Base-by-base conservation (phyloP, 129 eudicot genomes). In the Pseudognaphalium luteoalbum region DNA sequence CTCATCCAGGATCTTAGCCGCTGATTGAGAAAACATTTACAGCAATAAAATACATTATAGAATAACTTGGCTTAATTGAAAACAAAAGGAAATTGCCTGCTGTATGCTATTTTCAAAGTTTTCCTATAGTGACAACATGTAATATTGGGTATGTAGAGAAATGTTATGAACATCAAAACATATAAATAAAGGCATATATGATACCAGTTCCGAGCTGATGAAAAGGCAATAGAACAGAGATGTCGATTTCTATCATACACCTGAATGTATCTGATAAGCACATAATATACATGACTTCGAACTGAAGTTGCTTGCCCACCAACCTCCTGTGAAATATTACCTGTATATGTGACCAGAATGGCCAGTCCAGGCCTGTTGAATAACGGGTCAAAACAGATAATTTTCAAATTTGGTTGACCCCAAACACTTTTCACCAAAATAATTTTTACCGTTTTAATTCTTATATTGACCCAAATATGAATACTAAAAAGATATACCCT, bases 261-360 rank as follows among this genome's bases (percentile, higher is more conserved):
- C 52, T 44, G 52, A 44, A 44, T 12, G 52, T 44, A 12, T 44
- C 52, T 11, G 52, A 44, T 44, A 44, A 11, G 3, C 29, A 72
- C 20, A 52, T 33, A 33, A 9, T 20, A 56, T 25, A 20, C 76
- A 56, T 19, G n/a, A 34, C 47, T 57, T 7, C 4, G 20, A 20
- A 37, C 28, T 35, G 50, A 8, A 72, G 32, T 34, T 72, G 50
- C 29, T 33, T 33, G 75, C 25, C 37, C 62, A 3, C 29, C 19
- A 2, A 25, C 20, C 29, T 71, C 75, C 75, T 71, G 33, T 32
- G 34, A 72, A 34, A 72, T 54, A 21, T 56, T 11, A 33, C 51
- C 51, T 19, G 33, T 63, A 30, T 33, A 57, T 19, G 22, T 20
- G 12, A n/a, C 11, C 14, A 57, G 20, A 57, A 57, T 19, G 28